phyloP scores from a whole-genome alignment of 2,329 filamentous ascomycete genomes.

The Penicillium sp. region DNA sequence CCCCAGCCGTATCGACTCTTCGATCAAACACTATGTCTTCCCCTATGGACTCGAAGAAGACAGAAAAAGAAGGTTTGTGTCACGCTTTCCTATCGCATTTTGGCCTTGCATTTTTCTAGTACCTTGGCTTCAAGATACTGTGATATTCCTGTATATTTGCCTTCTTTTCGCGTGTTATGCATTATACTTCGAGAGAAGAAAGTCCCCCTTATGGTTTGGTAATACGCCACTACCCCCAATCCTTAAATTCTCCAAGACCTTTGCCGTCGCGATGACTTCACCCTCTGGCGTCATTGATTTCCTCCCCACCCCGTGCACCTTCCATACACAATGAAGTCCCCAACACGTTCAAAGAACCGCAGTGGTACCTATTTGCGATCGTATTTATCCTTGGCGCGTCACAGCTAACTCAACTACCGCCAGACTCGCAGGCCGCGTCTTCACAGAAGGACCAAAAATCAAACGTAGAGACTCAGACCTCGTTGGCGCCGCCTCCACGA shows the following conservation, averaged over 20 bases:
- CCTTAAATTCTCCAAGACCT: constrained; percentile 26
- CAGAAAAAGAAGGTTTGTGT: constrained; percentile 43
- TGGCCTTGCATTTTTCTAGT: constrained; percentile 9
- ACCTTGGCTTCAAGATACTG: constrained; percentile 9
- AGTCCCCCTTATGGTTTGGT: constrained; percentile 30
- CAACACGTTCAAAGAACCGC: constrained; percentile 16
- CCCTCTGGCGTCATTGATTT: constrained; percentile 37
- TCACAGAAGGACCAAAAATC: constrained; percentile 37
- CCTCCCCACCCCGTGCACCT: constrained; percentile 19
- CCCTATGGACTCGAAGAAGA: constrained; percentile 47
- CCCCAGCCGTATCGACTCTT: constrained; percentile 36
- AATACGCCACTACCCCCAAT: constrained; percentile 33
- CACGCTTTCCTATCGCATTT: constrained; percentile 10
- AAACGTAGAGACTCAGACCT: constrained; percentile 60
- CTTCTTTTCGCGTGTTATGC: constrained; percentile 8
- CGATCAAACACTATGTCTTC: constrained; percentile 32
- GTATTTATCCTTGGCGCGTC: constrained; percentile 13
- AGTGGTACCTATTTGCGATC: constrained; percentile 25
- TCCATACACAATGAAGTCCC: constrained; percentile 20
- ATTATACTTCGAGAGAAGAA: constrained; percentile 14
- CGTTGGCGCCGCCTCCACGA: constrained; percentile 69
- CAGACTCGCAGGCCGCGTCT: constrained; percentile 35
- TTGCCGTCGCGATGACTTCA: constrained; percentile 40
- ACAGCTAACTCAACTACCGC: constrained; percentile 24
- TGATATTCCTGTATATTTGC: constrained; percentile 1